These are phyloP conservation scores for Blastobotrys attinorum DNA, from an alignment of 805 yeast species.

Conservation along the genomic window DNA sequence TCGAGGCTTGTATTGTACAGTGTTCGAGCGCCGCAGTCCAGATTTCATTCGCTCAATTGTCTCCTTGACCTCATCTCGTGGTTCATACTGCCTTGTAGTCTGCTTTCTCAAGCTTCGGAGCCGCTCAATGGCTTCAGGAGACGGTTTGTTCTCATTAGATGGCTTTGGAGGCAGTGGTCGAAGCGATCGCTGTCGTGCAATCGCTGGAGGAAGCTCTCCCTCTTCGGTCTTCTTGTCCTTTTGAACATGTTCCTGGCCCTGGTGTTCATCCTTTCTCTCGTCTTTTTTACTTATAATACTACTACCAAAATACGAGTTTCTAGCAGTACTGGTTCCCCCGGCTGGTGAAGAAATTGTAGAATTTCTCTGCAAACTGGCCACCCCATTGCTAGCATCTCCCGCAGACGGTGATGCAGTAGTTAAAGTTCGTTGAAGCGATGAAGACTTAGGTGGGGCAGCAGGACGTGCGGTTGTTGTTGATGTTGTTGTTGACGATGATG, in stretches of 20 bases:
- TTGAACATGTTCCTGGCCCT: too few relatives aligned
- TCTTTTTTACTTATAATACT: too few relatives aligned
- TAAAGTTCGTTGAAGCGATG: background rate
- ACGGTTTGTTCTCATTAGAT: conserved; percentile 2
- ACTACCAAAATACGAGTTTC: background rate
- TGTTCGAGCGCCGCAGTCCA: conserved; percentile 7
- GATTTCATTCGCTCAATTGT: conserved; percentile 13
- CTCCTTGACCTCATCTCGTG: conserved; percentile 15
- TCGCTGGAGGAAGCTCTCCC: conserved; percentile 5
- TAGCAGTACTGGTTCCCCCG: background rate
- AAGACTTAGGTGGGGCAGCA: conserved; percentile 1
- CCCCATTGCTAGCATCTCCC: background rate
- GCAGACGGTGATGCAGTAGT: background rate
- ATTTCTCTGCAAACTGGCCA: background rate
- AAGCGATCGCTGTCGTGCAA: conserved; percentile 3
- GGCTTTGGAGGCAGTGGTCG: conserved; percentile 11
- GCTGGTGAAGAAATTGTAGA: background rate
- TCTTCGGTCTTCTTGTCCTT: background rate
- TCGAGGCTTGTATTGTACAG: conserved; percentile 6
- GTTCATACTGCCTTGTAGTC: conserved; percentile 15
- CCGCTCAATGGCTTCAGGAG: conserved; percentile 16
- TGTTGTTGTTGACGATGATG: too few relatives aligned
- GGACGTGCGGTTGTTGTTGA: background rate
- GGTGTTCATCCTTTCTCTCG: too few relatives aligned
- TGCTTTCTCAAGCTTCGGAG: conserved; percentile 13